A percentile compares a stretch with the other conserved stretches of the same genome.
Conservation (phyloP, 1,139 yeast genomes). For the Geotrichum carabidarum region DNA sequence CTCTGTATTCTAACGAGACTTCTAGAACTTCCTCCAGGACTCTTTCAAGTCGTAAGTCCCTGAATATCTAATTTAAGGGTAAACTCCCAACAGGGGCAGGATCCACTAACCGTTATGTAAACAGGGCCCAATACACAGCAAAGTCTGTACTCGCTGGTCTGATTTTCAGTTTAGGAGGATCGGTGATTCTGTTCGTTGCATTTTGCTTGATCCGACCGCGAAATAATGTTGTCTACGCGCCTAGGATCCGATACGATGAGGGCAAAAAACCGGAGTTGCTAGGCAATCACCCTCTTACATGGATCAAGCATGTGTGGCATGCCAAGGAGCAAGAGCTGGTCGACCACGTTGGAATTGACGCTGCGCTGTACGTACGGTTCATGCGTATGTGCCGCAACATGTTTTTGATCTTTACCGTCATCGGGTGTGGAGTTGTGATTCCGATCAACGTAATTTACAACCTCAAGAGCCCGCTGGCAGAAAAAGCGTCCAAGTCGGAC, state of each 20-base stretch:
- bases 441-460: constrained; percentile 40
- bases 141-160: constrained; percentile 38
- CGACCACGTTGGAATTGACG: constrained; percentile 38
- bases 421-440: constrained; percentile 37
- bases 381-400: constrained; percentile 36
- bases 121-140: constrained; percentile 30
- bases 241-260: constrained; percentile 28
- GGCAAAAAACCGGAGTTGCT: constrained; percentile 28
- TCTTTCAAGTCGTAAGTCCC: constrained; percentile 16
- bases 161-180: constrained; percentile 36
- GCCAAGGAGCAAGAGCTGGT: constrained; percentile 32
- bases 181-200: constrained; percentile 29
- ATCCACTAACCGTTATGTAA: not conserved
- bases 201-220: constrained; percentile 38
- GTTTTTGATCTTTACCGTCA: constrained; percentile 33
- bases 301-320: constrained; percentile 31
- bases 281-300: constrained; percentile 27
- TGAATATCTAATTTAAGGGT: not conserved
- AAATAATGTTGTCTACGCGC: constrained; percentile 38
- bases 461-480: constrained; percentile 24
- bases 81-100: not conserved
- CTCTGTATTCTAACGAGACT: too few relatives aligned
- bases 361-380: constrained; percentile 37
- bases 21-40: constrained; percentile 9
- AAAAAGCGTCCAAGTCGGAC: constrained; percentile 30